These are phyloP conservation scores for Euclidium syriacum DNA, from an alignment of 345 rosid species.

Conservation along the genomic window DNA sequence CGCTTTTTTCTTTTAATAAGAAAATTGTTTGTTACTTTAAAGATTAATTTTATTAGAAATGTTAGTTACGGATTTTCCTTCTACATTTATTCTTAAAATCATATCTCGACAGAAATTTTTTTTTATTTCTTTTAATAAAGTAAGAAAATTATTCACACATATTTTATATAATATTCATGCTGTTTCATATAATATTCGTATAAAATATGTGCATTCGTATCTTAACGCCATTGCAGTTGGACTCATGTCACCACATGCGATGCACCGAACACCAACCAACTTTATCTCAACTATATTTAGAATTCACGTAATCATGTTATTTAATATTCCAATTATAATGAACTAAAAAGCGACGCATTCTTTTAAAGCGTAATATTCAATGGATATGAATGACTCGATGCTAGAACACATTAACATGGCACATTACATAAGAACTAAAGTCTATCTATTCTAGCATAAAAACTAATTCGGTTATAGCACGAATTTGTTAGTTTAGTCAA, in stretches of 20 bases:
- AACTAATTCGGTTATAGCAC: not conserved
- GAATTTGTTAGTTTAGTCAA: not conserved
- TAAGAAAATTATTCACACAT: too few relatives aligned
- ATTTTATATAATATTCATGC: too few relatives aligned
- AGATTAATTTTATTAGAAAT: too few relatives aligned
- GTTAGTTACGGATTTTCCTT: too few relatives aligned
- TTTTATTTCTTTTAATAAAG: too few relatives aligned
- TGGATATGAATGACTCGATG: slow-evolving; percentile 7
- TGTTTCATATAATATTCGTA: too few relatives aligned
- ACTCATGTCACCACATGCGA: slow-evolving; percentile 31
- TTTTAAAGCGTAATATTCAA: not conserved
- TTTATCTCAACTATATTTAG: slow-evolving; percentile 23
- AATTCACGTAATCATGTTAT: slow-evolving; percentile 7
- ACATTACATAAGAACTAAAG: not conserved
- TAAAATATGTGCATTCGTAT: slow-evolving; percentile 7
- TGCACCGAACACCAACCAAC: slow-evolving; percentile 27
- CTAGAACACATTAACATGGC: not conserved
- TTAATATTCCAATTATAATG: not conserved
- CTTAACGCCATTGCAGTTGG: slow-evolving; percentile 33
- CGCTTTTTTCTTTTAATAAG: too few relatives aligned
- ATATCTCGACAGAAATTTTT: too few relatives aligned
- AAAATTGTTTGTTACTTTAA: too few relatives aligned
- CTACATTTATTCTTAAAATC: too few relatives aligned
- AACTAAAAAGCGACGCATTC: not conserved
- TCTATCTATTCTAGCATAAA: not conserved